Base-by-base conservation (phyloP, 345 rosid genomes). In the Moringa oleifera region DNA sequence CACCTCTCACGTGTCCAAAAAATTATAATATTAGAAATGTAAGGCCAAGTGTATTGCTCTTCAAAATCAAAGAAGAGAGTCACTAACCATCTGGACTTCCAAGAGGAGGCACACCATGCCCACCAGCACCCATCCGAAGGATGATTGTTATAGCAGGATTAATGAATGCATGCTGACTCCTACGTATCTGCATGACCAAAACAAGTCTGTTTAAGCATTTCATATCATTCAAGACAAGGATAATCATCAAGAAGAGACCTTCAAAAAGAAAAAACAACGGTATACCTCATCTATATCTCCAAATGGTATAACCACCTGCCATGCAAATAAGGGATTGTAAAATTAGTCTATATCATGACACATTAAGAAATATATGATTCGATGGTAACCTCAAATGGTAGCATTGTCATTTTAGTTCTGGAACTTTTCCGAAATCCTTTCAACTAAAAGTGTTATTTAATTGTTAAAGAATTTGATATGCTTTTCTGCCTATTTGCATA, bases 71-170 rank as follows among this genome's bases (percentile, higher is more conserved):
- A 6, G 20, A 36, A 66, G 62, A 41, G 54, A 66, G 36, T 52
- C 20, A 71, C 99, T 73, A 69, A 94, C 97, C 99, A 76, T 94
- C 99, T 57, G 90, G 89, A 74, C 92, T 94, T 68, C 99, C 99
- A 61, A 94, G 80, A 72, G 99, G 99, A 69, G 99, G 99, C 62
- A 94, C 99, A 73, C 97, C 99, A 79, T 88, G 99, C 65, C 99
- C 99, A 75, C 99, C 99, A 66, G 99, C 97, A 62, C 99, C 99
- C 92, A 86, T 82, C 67, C 88, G 95, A 51, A 94, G 92, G 74
- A 86, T 85, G 65, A 90, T 85, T 68, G 99, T 90, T 70, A 90
- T 77, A 22, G 99, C 87, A 74, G 99, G 99, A 81, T 94, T 94
- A 65, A 94, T 94, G 73, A 88, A 69, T 61, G 99, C 99, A 76